Base-by-base conservation (phyloP, 2,329 filamentous ascomycete genomes). In the Didymella segeticola region DNA sequence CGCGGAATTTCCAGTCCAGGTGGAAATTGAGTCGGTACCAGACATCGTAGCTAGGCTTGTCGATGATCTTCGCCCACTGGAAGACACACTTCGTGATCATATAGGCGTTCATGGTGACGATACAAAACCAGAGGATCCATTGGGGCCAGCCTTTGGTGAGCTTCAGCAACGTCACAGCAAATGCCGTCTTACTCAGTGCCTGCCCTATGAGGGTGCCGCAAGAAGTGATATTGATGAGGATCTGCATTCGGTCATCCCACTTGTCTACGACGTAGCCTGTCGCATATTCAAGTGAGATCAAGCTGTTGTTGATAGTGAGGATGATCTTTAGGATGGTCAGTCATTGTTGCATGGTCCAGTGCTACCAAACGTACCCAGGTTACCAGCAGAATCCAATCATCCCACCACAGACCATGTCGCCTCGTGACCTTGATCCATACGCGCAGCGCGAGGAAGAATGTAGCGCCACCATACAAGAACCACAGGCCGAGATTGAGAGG, bases 201-300 rank as follows among this genome's bases (percentile, higher is more conserved):
- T 77, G 75, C 37, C 69, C 70, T 12, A 77, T 56, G 2, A 77
- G 62, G 23, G 73, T 77, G 9, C 73, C 72, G 51, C 74, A 76
- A 6, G 74, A 76, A 27, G 69, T 69, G 20, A 75, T 65, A 59
- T 78, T 80, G 72, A 83, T 82, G 49, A 83, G 70, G 58, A 82
- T 82, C 61, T 80, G 79, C 80, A 82, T 82, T 47, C 75, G 76
- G 56, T 81, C 79, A 53, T 79, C 77, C 81, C 81, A 83, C 15
- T 69, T 62, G n/a, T 78, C 64, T 1, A 71, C 64, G 5, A 80
- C 75, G 56, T 82, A 82, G 43, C 80, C 80, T 7, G 77, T 81
- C 6, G 76, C 78, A 50, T 79, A 83, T 53, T 82, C 70, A 41
- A 77, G 58, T 1, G 78, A 64, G 47, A 82, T 82, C 14, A 82